phyloP scores from a whole-genome alignment of 1,139 yeast species.

The Taphrina wiesneri region DNA sequence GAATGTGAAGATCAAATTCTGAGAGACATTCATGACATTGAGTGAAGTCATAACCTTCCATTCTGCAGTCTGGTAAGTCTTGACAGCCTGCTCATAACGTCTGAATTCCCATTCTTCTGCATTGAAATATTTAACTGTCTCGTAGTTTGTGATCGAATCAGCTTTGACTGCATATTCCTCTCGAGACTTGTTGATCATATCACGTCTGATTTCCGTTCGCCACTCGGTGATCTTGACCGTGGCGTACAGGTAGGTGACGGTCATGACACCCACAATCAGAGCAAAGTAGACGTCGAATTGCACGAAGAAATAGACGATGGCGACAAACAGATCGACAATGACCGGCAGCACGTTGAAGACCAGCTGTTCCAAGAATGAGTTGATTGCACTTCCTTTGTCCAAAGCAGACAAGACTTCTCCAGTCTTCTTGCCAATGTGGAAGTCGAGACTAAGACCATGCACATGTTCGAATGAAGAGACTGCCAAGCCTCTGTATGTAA shows the following conservation, averaged over 20 bases:
- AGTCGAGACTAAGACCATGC: constrained; percentile 78
- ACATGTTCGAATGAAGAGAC: constrained; percentile 80
- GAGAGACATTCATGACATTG: constrained; percentile 87
- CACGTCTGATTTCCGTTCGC: constrained; percentile 87
- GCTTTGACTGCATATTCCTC: constrained; percentile 92
- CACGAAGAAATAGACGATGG: constrained; percentile 86
- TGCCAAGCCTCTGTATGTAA: constrained; percentile 90
- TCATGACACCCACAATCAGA: constrained; percentile 78
- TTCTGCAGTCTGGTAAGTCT: constrained; percentile 74
- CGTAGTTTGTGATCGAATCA: constrained; percentile 89
- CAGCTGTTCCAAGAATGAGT: constrained; percentile 77
- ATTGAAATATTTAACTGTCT: constrained; percentile 90
- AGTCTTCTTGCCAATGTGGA: constrained; percentile 86
- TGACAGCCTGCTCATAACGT: constrained; percentile 78
- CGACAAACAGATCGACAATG: constrained; percentile 67
- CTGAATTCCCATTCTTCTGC: constrained; percentile 76
- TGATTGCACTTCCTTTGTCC: constrained; percentile 94
- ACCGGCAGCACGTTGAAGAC: constrained; percentile 78
- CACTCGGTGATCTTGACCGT: constrained; percentile 91
- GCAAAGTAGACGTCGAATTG: constrained; percentile 87
- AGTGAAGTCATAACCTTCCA: constrained; percentile 89
- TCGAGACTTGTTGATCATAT: constrained; percentile 89
- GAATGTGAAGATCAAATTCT: constrained; percentile 81
- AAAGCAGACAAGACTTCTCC: constrained; percentile 95
- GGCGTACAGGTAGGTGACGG: constrained; percentile 79